Percentiles rank a stretch among this genome's conserved stretches.
These are phyloP conservation scores for Mucor indicus DNA, from an alignment of 371 early-diverging fungal species.

Conservation along the genomic window DNA sequence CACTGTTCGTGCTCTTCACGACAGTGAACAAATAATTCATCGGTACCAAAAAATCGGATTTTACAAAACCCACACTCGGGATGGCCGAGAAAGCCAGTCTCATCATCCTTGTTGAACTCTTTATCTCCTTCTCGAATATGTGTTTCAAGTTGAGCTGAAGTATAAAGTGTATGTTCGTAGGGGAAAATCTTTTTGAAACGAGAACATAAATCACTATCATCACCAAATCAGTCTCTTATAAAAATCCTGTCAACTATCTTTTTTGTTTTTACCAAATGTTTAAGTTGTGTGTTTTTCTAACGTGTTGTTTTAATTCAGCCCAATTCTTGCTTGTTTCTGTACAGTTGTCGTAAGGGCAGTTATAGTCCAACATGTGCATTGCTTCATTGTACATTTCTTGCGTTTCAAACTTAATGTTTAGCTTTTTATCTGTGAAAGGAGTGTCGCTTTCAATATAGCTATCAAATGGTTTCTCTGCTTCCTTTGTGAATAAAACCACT, in stretches of 20 bases:
- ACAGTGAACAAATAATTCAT: conserved; percentile 92
- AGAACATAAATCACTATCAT: conserved; percentile 78
- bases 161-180: conserved; percentile 84
- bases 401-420: conserved; percentile 74
- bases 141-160: conserved; percentile 58
- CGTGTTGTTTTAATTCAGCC: conserved; percentile 81
- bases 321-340: conserved; percentile 70
- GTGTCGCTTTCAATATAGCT: conserved; percentile 42
- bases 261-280: conserved; percentile 65
- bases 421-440: conserved; percentile 59
- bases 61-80: conserved; percentile 91
- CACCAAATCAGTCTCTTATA: background rate
- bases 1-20: conserved; percentile 94
- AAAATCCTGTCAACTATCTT: background rate
- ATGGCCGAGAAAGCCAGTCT: conserved; percentile 89
- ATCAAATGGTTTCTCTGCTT: conserved; percentile 56
- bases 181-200: conserved; percentile 88
- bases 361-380: conserved; percentile 70
- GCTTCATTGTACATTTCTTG: conserved; percentile 71
- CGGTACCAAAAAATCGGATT: conserved; percentile 78
- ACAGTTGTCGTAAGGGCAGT: conserved; percentile 84
- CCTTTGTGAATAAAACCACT: conserved; percentile 70
- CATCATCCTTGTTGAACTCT: conserved; percentile 53
- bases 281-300: conserved; percentile 68
- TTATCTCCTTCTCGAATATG: conserved; percentile 72